A percentile compares a stretch with the other conserved stretches of the same genome.
These are phyloP conservation scores for Hamamelis virginiana DNA, from an alignment of 164 flowering plant species.

Conservation along the genomic window DNA sequence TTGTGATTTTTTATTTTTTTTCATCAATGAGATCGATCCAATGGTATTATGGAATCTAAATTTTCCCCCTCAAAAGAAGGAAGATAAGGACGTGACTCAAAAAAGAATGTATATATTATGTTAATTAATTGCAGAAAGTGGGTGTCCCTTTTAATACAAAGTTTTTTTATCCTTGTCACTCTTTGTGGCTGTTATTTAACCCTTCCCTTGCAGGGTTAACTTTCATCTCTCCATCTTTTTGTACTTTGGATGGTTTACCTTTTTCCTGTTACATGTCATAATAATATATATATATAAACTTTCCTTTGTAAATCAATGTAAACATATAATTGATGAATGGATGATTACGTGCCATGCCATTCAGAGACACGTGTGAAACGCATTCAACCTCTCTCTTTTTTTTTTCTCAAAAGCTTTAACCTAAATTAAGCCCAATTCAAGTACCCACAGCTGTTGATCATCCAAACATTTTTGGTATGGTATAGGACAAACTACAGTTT, in stretches of 20 bases:
- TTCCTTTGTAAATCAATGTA: too few species aligned
- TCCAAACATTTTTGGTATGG: too few species aligned
- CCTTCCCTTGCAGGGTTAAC: not conserved
- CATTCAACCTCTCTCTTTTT: not conserved
- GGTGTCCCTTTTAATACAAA: conserved; percentile 42
- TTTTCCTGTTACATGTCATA: not conserved
- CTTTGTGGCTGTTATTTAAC: conserved; percentile 7
- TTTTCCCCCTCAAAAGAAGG: conserved; percentile 55
- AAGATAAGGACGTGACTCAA: conserved; percentile 28
- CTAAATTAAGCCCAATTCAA: not conserved
- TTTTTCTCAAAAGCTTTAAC: too few species aligned
- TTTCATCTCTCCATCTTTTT: conserved; percentile 20
- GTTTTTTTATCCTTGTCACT: conserved; percentile 18
- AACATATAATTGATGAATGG: too few species aligned
- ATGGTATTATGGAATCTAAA: conserved; percentile 37
- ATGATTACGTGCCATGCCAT: conserved; percentile 7
- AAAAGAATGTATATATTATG: not conserved
- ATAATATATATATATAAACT: too few species aligned
- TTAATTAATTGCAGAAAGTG: conserved; percentile 43
- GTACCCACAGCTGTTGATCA: too few species aligned
- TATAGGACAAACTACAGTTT: too few species aligned
- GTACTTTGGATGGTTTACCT: conserved; percentile 6
- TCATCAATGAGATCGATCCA: conserved; percentile 11
- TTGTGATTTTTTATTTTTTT: conserved; percentile 21
- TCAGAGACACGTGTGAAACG: conserved; percentile 17